These are phyloP conservation scores for Nakazawaea wickerhamii DNA, from an alignment of 805 yeast species.

Conservation along the genomic window DNA sequence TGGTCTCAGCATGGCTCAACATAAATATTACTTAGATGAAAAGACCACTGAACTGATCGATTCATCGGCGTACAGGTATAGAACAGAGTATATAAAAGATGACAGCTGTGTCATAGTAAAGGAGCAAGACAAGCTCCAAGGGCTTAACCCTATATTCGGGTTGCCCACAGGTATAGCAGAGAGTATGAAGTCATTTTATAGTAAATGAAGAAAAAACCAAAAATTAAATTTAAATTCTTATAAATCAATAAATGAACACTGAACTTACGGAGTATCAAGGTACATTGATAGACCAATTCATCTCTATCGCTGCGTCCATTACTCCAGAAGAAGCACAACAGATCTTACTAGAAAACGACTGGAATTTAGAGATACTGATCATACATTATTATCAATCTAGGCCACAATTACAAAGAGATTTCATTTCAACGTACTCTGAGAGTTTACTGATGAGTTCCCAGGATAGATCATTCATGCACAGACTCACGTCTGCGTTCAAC, in stretches of 20 bases:
- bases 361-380: conserved; percentile 24
- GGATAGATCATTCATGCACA: conserved; percentile 9
- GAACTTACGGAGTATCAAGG: conserved; percentile 6
- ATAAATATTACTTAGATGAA: conserved; percentile 27
- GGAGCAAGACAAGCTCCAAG: conserved; percentile 18
- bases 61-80: conserved; percentile 27
- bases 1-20: conserved; percentile 64
- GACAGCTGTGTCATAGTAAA: conserved; percentile 17
- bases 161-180: conserved; percentile 41
- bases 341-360: conserved; percentile 18
- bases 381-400: conserved; percentile 19
- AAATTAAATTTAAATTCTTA: too few species aligned
- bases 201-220: not conserved
- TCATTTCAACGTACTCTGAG: conserved; percentile 5
- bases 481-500: conserved; percentile 1
- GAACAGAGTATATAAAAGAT: conserved; percentile 16
- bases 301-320: not conserved
- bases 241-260: not conserved
- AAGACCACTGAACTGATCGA: not conserved
- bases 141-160: conserved; percentile 56
- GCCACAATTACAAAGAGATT: conserved; percentile 15
- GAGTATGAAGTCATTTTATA: conserved; percentile 15
- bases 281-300: conserved; percentile 4
- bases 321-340: conserved; percentile 17
- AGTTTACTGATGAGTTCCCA: conserved; percentile 3